Percentiles rank a stretch among this genome's conserved stretches.
phyloP scores from a whole-genome alignment of 1,139 yeast species.

The Zygosaccharomyces sapae region DNA sequence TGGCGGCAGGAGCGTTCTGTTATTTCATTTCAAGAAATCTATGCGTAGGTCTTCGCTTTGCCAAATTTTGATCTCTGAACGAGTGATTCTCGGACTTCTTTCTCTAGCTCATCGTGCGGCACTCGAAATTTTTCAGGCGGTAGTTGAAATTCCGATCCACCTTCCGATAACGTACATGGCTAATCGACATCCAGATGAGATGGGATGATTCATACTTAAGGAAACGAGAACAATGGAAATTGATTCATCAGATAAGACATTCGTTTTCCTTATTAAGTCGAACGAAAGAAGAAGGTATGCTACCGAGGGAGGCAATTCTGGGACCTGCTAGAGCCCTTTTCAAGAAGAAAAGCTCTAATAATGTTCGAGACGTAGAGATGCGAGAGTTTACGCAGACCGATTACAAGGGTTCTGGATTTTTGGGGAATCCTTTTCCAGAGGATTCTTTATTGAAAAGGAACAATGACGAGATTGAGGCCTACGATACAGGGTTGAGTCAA shows the following conservation, averaged over 20 bases:
- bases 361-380: constrained; percentile 7
- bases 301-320: constrained; percentile 8
- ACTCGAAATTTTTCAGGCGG: neutral
- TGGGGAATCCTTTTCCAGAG: constrained; percentile 7
- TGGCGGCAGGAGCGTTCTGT: constrained; percentile 28
- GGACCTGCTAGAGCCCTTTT: constrained; percentile 2
- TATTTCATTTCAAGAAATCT: constrained; percentile 37
- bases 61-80: constrained; percentile 21
- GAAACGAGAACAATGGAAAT: neutral
- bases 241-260: neutral
- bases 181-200: neutral
- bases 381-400: constrained; percentile 9
- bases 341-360: neutral
- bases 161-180: too few relatives aligned
- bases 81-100: neutral
- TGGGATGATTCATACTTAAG: neutral
- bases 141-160: neutral
- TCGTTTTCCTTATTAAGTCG: too few relatives aligned
- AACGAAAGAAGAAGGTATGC: constrained; percentile 4
- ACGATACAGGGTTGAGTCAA: neutral
- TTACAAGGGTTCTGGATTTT: constrained; percentile 16
- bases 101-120: neutral
- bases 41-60: constrained; percentile 37
- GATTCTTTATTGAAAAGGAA: constrained; percentile 11
- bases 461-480: constrained; percentile 7